Evolutionary conservation across 192 early-diverging fungal species (phyloP), one percentile per base, ranked within the genome.

Genomic region (Podila epigama): DNA sequence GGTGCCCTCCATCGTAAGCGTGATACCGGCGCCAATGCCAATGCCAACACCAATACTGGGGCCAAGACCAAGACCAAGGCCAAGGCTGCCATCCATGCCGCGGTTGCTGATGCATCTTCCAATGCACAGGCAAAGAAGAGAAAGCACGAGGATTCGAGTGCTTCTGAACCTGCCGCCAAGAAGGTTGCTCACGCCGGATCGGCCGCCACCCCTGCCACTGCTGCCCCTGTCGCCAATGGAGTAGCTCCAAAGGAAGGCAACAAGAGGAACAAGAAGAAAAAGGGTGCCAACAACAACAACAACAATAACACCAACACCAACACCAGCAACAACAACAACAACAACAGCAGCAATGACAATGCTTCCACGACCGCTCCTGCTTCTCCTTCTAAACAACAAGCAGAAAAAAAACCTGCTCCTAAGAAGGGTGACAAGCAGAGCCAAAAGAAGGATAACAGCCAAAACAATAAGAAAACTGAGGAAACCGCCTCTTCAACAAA

Each of bases 1-100:
- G 62, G 62, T 20, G 52, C 25, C 44, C 60, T 40, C 31, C 28
- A n/a, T 3, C 20, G 33, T 34, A 51, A 63, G 48, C 51, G 36
- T 16, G 61, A 51, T n/a, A 31, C 51, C 33, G 7, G 16, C 31
- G 32, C n/a, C 42, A 37, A 32, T 32, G 29, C 54, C 25, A 22
- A 18, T n/a, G 25, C 50, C 52, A 55, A 28, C 31, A 15, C 50
- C 4, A 50, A 22, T 15, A 42, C 41, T n/a, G n/a, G 13, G 28
- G 4, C 52, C 52, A 54, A 28, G 29, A 5, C 42, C n/a, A 44
- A 44, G 42, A 22, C 44, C 20, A 48, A 48, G 44, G 42, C 42
- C n/a, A 48, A 48, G 25, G n/a, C 44, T 10, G 3, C 44, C 44
- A 48, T 9, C 8, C 8, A 22, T 7, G 44, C 44, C 44, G n/a